Base-by-base conservation (phyloP, 1,284 basidiomycete species). In the Ceratobasidium sp. region DNA sequence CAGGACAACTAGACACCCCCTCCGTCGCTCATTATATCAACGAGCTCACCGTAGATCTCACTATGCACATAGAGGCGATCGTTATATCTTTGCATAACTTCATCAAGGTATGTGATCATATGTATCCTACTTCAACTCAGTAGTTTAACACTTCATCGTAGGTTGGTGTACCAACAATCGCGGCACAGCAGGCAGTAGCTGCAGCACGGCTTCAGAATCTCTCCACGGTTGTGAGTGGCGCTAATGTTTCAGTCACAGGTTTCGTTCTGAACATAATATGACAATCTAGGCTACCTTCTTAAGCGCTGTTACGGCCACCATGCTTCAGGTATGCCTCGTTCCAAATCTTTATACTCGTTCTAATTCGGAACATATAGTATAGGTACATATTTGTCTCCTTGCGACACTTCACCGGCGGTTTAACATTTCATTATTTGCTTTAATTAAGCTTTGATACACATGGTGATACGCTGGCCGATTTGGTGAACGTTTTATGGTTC, bases 401-500 rank as follows among this genome's bases (percentile, higher is more conserved):
- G 61, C n/a, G 26, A 15, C 4, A 33, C 2, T 4, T 33, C 4
- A 4, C 4, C 33, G 33, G 4, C 33, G 33, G 33, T 33, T 33
- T 33, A 33, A 33, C 4, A 33, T 33, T 33, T 4, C 4, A 33
- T 33, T 33, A 4, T 33, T 33, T 33, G 33, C 33, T 33, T 10
- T 18, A 9, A 10, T 13, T 13, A 40, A 71, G 68, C 23, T 71
- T 39, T 26, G 68, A 71, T 2, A 51, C 15, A 5, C 49, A 55
- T 58, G 23, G 33, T 18, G 23, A 10, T 39, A 12, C 51, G 4
- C 0, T 77, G 18, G 6, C 40, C 23, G 68, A 61, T 88, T 3
- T 75, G n/a, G 92, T 93, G 61, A 93, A 93, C 82, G 87, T 86
- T 39, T 91, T 93, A 81, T 93, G 92, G 92, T 93, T 94, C 81